These are phyloP conservation scores for Dendrobium chrysotoxum DNA, from an alignment of 106 monocot species.

Conservation along the genomic window DNA sequence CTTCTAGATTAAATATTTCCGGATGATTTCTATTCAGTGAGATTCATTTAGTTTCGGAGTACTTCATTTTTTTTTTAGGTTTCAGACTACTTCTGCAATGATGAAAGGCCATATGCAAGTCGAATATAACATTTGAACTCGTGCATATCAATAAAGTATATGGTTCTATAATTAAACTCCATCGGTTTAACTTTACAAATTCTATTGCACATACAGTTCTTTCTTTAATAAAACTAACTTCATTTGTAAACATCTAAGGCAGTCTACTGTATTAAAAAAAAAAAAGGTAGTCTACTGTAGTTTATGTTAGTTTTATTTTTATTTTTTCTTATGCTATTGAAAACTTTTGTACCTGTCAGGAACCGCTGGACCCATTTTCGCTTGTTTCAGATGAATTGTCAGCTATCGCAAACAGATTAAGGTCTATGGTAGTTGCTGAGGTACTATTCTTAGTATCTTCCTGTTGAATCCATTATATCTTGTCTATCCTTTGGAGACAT, in stretches of 20 bases:
- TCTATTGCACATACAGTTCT: not conserved
- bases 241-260: not conserved
- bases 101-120: not conserved
- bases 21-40: too few species aligned
- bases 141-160: not conserved
- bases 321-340: not conserved
- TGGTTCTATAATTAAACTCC: not conserved
- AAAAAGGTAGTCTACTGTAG: not conserved
- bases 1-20: too few species aligned
- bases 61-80: not conserved
- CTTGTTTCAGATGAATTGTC: constrained; percentile 93
- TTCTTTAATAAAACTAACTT: not conserved
- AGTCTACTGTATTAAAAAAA: not conserved
- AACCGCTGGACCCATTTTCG: constrained; percentile 75
- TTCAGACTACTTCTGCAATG: not conserved
- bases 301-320: not conserved
- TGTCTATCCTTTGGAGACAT: not conserved
- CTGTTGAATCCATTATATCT: not conserved
- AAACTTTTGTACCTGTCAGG: constrained; percentile 24
- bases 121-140: not conserved
- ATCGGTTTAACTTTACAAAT: not conserved
- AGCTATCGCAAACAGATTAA: constrained; percentile 62
- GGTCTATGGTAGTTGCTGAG: constrained; percentile 81
- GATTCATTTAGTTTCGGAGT: too few species aligned
- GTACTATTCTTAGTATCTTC: constrained; percentile 12